A percentile compares a stretch with the other conserved stretches of the same genome.
These are phyloP conservation scores for Lipomyces sp. DNA, from an alignment of 805 yeast species.

Conservation along the genomic window DNA sequence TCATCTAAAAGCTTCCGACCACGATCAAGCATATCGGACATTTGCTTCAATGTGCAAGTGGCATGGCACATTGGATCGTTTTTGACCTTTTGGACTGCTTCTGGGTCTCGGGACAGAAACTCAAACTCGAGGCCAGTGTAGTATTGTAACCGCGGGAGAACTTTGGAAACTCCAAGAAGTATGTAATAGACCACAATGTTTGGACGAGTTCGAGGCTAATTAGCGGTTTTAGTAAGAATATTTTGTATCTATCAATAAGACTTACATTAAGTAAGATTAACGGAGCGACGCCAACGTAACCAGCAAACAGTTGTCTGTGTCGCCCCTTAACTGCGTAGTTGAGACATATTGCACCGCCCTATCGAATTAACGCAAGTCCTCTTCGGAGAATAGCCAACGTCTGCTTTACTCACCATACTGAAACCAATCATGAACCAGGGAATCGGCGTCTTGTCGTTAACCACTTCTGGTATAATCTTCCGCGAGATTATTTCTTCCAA, in stretches of 20 bases:
- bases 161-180: slow-evolving; percentile 41
- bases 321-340: slow-evolving; percentile 47
- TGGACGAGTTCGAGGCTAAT: slow-evolving; percentile 34
- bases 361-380: not conserved
- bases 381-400: not conserved
- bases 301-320: slow-evolving; percentile 43
- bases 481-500: slow-evolving; percentile 43
- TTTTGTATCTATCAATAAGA: not conserved
- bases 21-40: slow-evolving; percentile 45
- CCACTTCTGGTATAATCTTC: slow-evolving; percentile 21
- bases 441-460: not conserved
- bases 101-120: slow-evolving; percentile 42
- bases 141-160: slow-evolving; percentile 42
- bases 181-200: slow-evolving; percentile 39
- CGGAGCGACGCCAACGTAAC: slow-evolving; percentile 47
- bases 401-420: slow-evolving; percentile 27
- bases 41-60: slow-evolving; percentile 42
- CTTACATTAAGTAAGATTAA: slow-evolving; percentile 41
- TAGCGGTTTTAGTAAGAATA: slow-evolving; percentile 6
- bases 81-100: slow-evolving; percentile 33
- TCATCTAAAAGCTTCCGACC: slow-evolving; percentile 45
- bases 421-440: slow-evolving; percentile 35
- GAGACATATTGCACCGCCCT: slow-evolving; percentile 48
- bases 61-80: slow-evolving; percentile 42
- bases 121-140: slow-evolving; percentile 39